Evolutionary conservation across 352 stramenopile species (phyloP), one percentile per base, ranked within the genome.

Genomic region (Phytophthora niederhauseri): DNA sequence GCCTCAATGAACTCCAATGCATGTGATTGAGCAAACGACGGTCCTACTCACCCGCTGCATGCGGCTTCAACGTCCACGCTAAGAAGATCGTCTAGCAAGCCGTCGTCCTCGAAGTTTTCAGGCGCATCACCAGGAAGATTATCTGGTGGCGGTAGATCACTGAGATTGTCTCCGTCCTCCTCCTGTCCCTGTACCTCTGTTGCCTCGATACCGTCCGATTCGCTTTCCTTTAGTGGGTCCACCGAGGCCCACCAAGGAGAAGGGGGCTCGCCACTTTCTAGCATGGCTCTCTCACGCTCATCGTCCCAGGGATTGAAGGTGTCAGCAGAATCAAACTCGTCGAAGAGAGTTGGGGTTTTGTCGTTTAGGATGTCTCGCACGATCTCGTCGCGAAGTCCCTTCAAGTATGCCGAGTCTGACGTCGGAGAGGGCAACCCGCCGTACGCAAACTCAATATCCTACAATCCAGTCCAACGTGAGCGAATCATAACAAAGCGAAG

Each of bases 401-500:
- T 68, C n/a, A 90, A 45, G 52, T 83, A 85, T 0, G 56, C 66
- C 1, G 68, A 71, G 19, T 89, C 73, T 2, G 69, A 50, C 22
- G 65, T 64, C 0, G 69, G 62, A 1, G 73, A 81, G 6, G 81
- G 50, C 8, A 95, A 24, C 19, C 88, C 88, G 30, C 88, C 88
- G 53, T 93, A 93, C 17, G 88, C 84, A 36, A 74, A 63, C 31
- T 95, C 87, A 49, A 94, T 85, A 19, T 95, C 82, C 85, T 93
- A 31, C 15, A 61, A 12, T 17, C 20, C 24, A 5, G 26, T 11
- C 30, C 55, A 31, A 9, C 46, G 46, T 68, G 5, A 75, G 56
- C 26, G 45, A 41, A 11, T 9, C 52, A 22, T 12, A 20, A 61
- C 6, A 4, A 46, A 31, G 28, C 28, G 6, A 43, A 17, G 34